phyloP scores from a whole-genome alignment of 306 rosid species.

The Cucumis cinereus region DNA sequence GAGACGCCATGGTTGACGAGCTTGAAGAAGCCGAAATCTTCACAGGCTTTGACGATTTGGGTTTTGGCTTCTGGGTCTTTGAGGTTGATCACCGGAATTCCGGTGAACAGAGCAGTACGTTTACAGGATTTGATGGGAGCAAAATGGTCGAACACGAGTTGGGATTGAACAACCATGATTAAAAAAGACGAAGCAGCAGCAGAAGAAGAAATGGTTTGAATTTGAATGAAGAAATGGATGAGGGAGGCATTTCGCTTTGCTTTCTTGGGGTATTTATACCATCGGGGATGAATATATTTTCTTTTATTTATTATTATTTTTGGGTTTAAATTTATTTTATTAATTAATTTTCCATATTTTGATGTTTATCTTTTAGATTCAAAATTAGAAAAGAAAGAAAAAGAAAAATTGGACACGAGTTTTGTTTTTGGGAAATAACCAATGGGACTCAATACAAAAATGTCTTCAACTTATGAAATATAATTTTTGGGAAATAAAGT shows the following conservation, averaged over 20 bases:
- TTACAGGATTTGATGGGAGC: constrained; percentile 30
- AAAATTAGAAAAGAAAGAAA: too few relatives aligned
- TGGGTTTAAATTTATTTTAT: not conserved
- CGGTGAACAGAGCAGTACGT: constrained; percentile 18
- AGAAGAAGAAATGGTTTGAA: not conserved
- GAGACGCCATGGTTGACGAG: constrained; percentile 59
- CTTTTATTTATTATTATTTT: not conserved
- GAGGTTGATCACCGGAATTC: constrained; percentile 52
- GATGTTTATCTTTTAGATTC: not conserved
- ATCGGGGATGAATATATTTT: not conserved
- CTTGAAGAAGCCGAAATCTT: constrained; percentile 64
- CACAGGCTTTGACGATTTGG: constrained; percentile 43
- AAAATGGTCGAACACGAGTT: constrained; percentile 37
- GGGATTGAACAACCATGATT: constrained; percentile 58
- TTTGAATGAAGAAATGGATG: not conserved
- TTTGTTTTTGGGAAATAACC: not conserved
- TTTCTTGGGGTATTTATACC: not conserved
- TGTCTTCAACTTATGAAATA: too few relatives aligned
- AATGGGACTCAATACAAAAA: not conserved
- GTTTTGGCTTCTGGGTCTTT: constrained; percentile 37
- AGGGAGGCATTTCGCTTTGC: not conserved
- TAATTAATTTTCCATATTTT: not conserved
- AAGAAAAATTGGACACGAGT: not conserved
- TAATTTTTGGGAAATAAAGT: too few relatives aligned
- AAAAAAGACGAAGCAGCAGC: not conserved